Percentiles rank a stretch among this genome's conserved stretches.
Evolutionary conservation across 148 eudicot genomes (phyloP).

Genomic region (Vaccinium corymbosum): DNA sequence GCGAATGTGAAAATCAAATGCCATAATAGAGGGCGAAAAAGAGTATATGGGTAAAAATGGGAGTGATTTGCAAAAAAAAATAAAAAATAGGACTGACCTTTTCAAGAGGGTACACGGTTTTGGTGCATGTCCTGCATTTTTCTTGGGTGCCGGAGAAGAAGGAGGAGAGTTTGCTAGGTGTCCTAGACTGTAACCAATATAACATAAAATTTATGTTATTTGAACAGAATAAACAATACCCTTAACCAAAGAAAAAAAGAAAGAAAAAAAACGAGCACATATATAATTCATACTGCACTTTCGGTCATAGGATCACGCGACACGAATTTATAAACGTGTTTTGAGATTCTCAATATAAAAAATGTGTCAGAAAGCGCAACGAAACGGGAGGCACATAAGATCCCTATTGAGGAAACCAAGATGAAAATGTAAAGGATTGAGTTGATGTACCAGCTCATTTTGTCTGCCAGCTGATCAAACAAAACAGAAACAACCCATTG

Average conservation of each 20-base stretch:
- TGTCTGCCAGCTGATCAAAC: constrained; percentile 39
- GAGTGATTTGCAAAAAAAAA: neutral
- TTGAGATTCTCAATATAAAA: neutral
- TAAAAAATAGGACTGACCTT: constrained; percentile 39
- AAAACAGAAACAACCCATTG: neutral
- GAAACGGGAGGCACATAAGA: neutral
- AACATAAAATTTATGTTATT: neutral
- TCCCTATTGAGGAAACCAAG: neutral
- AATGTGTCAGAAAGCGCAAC: neutral
- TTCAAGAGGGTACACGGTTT: constrained; percentile 85
- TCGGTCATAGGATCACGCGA: neutral
- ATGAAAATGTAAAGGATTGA: neutral
- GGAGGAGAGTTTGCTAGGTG: constrained; percentile 58
- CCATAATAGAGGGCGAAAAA: neutral
- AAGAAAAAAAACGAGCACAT: neutral
- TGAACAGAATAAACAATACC: neutral
- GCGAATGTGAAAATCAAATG: neutral
- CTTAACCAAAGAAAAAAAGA: neutral
- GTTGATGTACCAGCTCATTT: constrained; percentile 37
- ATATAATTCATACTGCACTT: neutral
- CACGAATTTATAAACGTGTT: neutral
- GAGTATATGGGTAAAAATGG: neutral
- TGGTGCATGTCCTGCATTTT: constrained; percentile 70
- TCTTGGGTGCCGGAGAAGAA: constrained; percentile 90
- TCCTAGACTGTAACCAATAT: constrained; percentile 29